Percentiles rank a stretch among this genome's conserved stretches.
Evolutionary conservation across 2,329 filamentous ascomycete genomes (phyloP).

Genomic region (Sordariomycetes sp.): DNA sequence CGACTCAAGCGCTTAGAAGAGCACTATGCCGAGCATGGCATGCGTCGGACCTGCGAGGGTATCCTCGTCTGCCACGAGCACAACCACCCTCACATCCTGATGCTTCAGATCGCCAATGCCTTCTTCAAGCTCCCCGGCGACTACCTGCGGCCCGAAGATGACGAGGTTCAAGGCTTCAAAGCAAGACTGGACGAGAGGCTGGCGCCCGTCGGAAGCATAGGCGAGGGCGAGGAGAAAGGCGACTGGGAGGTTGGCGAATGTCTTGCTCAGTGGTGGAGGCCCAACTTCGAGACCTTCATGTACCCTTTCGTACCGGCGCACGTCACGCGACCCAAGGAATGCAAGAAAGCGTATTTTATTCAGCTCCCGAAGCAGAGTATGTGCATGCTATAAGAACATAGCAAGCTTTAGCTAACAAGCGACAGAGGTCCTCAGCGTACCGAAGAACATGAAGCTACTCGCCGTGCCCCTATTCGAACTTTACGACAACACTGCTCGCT

Average conservation of each 20-base stretch:
- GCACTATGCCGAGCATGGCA: slow-evolving; percentile 84
- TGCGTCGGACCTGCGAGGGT: slow-evolving; percentile 95
- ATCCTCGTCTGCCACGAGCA: slow-evolving; percentile 98
- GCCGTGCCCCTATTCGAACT: slow-evolving; percentile 95
- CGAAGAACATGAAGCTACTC: slow-evolving; percentile 99
- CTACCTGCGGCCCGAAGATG: slow-evolving; percentile 81
- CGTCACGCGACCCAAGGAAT: slow-evolving; percentile 94
- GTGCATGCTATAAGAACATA: slow-evolving; percentile 16
- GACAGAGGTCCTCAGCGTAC: slow-evolving; percentile 85
- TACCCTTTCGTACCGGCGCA: slow-evolving; percentile 97
- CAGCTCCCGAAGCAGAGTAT: slow-evolving; percentile 85
- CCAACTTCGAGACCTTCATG: slow-evolving; percentile 99
- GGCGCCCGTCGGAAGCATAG: slow-evolving; percentile 79
- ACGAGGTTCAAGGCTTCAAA: slow-evolving; percentile 95
- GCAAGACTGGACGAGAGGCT: slow-evolving; percentile 83
- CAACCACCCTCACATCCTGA: slow-evolving; percentile 96
- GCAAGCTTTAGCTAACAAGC: slow-evolving; percentile 3
- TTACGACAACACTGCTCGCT: slow-evolving; percentile 92
- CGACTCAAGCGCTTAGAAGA: slow-evolving; percentile 91
- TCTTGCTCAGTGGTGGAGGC: slow-evolving; percentile 95
- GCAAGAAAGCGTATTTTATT: slow-evolving; percentile 98
- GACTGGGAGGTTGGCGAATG: slow-evolving; percentile 96
- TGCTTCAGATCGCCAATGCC: slow-evolving; percentile 98
- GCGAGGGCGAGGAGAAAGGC: slow-evolving; percentile 72
- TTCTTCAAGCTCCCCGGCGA: slow-evolving; percentile 99